A percentile compares a stretch with the other conserved stretches of the same genome.
Evolutionary conservation across 345 rosid genomes (phyloP).

Genomic region (Clarkia xantiana): DNA sequence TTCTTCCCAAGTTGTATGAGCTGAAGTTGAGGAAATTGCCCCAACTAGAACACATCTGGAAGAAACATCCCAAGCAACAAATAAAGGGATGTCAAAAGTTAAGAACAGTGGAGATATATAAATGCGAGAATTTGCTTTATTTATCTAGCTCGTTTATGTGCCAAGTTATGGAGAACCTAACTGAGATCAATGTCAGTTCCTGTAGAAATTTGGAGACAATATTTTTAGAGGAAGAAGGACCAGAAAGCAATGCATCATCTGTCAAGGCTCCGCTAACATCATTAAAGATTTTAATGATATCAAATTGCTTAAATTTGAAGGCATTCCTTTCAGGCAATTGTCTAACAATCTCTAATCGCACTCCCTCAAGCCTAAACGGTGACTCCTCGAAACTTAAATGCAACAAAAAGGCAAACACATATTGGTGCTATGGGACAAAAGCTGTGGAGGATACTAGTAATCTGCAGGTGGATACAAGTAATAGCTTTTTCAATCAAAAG

Average conservation of each 20-base stretch:
- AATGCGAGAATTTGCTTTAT: neutral
- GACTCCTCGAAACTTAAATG: too few relatives aligned
- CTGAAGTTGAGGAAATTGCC: neutral
- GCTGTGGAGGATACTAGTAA: too few relatives aligned
- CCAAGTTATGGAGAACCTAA: neutral
- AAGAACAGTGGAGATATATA: neutral
- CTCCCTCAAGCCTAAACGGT: too few relatives aligned
- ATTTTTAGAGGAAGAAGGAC: neutral
- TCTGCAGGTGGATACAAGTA: too few relatives aligned
- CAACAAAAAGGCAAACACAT: too few relatives aligned
- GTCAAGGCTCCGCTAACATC: neutral
- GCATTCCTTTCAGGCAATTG: too few relatives aligned
- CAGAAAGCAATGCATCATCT: neutral
- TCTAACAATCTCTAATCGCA: too few relatives aligned
- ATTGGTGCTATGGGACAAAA: too few relatives aligned
- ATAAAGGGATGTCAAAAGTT: neutral
- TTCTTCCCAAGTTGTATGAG: neutral
- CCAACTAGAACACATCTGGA: neutral
- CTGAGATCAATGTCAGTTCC: neutral
- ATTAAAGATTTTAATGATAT: neutral
- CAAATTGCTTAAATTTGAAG: neutral
- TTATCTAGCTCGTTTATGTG: neutral
- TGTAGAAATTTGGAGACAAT: neutral
- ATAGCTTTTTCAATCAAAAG: too few relatives aligned
- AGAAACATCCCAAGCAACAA: neutral